phyloP scores from a whole-genome alignment of 768 basidiomycete species.

The Pleurotus cornucopiae region DNA sequence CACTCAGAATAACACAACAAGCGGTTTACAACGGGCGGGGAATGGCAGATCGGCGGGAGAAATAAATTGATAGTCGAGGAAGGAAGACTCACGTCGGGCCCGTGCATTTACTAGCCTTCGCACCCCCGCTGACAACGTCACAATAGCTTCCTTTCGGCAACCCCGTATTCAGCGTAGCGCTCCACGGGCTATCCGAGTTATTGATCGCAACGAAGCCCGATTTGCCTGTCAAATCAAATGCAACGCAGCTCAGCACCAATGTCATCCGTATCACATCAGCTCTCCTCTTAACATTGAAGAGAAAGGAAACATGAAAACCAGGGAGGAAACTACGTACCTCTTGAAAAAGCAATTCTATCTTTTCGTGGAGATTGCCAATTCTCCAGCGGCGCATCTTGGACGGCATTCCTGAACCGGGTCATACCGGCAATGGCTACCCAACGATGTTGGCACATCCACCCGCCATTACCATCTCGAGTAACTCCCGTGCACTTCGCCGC shows the following conservation, averaged over 20 bases:
- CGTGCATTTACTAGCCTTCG: not conserved
- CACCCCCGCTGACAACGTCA: conserved; percentile 38
- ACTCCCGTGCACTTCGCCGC: conserved; percentile 25
- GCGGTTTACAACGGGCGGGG: too few relatives aligned
- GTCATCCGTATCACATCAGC: too few relatives aligned
- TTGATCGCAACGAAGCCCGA: conserved; percentile 50
- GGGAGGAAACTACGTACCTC: conserved; percentile 25
- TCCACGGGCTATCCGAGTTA: conserved; percentile 40
- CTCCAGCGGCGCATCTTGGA: conserved; percentile 33
- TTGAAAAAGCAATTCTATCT: conserved; percentile 45
- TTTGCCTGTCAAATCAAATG: conserved; percentile 21
- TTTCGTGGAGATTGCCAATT: conserved; percentile 31
- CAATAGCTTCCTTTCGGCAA: conserved; percentile 44
- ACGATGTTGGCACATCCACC: conserved; percentile 67
- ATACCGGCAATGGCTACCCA: conserved; percentile 54
- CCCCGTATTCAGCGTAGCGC: conserved; percentile 36
- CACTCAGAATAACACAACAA: too few relatives aligned
- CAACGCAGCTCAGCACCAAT: not conserved
- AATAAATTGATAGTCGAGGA: too few relatives aligned
- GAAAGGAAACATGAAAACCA: too few relatives aligned
- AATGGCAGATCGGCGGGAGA: too few relatives aligned
- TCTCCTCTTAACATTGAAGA: too few relatives aligned
- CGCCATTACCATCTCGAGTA: conserved; percentile 36
- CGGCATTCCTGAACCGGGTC: conserved; percentile 60
- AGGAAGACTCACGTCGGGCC: not conserved